Conservation (phyloP, 2,329 filamentous ascomycete genomes). For the Acephala macrosclerotiorum region DNA sequence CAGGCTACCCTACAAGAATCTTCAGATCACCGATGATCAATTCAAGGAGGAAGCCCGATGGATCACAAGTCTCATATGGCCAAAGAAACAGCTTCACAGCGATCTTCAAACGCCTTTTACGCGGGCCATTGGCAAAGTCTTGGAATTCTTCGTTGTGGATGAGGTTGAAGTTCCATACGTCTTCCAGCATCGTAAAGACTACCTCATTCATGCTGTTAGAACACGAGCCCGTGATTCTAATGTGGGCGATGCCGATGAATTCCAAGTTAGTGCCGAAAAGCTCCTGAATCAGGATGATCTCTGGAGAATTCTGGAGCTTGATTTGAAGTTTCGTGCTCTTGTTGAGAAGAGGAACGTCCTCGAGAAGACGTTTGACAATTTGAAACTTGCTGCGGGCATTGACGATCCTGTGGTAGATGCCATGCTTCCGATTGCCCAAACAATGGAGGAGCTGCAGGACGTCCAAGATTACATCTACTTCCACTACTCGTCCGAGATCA, state of each 20-base stretch:
- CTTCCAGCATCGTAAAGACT: slow-evolving; percentile 97
- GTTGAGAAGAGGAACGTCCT: slow-evolving; percentile 91
- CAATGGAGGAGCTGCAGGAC: slow-evolving; percentile 96
- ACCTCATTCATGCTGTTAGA: slow-evolving; percentile 88
- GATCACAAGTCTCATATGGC: slow-evolving; percentile 90
- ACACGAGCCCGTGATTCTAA: slow-evolving; percentile 65
- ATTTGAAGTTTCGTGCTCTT: slow-evolving; percentile 93
- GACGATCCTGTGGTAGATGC: slow-evolving; percentile 81
- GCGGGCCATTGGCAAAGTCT: slow-evolving; percentile 86
- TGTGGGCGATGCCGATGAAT: slow-evolving; percentile 75
- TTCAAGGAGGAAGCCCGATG: slow-evolving; percentile 89
- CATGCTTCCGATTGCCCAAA: slow-evolving; percentile 79
- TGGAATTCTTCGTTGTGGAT: slow-evolving; percentile 94
- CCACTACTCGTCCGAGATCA: slow-evolving; percentile 84
- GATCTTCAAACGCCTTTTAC: slow-evolving; percentile 85
- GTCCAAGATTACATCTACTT: slow-evolving; percentile 97
- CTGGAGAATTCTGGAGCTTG: slow-evolving; percentile 93
- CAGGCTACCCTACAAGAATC: slow-evolving; percentile 84
- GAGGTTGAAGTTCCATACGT: slow-evolving; percentile 97
- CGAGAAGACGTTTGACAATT: slow-evolving; percentile 77
- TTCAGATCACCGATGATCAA: slow-evolving; percentile 82
- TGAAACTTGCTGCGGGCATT: slow-evolving; percentile 67
- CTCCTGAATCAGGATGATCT: slow-evolving; percentile 91
- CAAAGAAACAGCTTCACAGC: slow-evolving; percentile 73
- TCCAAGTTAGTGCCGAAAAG: slow-evolving; percentile 81